Conservation (phyloP, 331 rosid genomes). For the Stylosanthes scabra region DNA sequence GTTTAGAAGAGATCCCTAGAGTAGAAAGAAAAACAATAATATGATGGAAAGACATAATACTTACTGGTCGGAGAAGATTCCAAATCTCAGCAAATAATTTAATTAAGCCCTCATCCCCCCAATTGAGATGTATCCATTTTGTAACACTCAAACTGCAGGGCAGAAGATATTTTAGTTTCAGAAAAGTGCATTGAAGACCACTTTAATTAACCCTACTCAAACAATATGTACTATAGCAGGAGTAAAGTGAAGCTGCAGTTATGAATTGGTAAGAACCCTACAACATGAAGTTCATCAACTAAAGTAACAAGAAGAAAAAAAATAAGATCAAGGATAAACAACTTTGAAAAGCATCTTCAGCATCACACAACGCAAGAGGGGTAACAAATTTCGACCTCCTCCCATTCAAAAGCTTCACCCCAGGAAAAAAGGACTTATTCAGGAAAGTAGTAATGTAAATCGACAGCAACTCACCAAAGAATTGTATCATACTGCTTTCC, state of each 20-base stretch:
- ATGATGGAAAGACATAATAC: slow-evolving; percentile 29
- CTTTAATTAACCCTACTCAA: slow-evolving; percentile 6
- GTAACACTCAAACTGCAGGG: slow-evolving; percentile 88
- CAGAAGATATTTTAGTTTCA: slow-evolving; percentile 35
- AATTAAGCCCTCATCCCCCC: slow-evolving; percentile 92
- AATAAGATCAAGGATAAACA: background rate
- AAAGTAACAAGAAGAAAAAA: background rate
- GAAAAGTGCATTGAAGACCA: slow-evolving; percentile 6
- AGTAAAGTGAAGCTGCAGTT: slow-evolving; percentile 10
- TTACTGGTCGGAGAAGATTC: slow-evolving; percentile 83
- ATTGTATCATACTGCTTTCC: slow-evolving; percentile 81
- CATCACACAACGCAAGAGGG: background rate
- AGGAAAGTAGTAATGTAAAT: background rate
- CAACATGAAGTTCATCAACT: slow-evolving; percentile 10
- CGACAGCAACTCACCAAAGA: slow-evolving; percentile 63
- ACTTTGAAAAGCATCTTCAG: slow-evolving; percentile 13
- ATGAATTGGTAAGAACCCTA: slow-evolving; percentile 6
- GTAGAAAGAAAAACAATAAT: slow-evolving; percentile 7
- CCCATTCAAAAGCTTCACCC: slow-evolving; percentile 9
- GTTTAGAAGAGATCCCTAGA: slow-evolving; percentile 25
- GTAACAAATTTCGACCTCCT: slow-evolving; percentile 1
- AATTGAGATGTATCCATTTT: slow-evolving; percentile 96
- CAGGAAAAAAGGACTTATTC: background rate
- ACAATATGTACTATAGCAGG: slow-evolving; percentile 11
- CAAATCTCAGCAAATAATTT: slow-evolving; percentile 77